Percentiles rank a stretch among this genome's conserved stretches.
phyloP scores from a whole-genome alignment of 768 basidiomycete genomes.

The Collybia mongolica region DNA sequence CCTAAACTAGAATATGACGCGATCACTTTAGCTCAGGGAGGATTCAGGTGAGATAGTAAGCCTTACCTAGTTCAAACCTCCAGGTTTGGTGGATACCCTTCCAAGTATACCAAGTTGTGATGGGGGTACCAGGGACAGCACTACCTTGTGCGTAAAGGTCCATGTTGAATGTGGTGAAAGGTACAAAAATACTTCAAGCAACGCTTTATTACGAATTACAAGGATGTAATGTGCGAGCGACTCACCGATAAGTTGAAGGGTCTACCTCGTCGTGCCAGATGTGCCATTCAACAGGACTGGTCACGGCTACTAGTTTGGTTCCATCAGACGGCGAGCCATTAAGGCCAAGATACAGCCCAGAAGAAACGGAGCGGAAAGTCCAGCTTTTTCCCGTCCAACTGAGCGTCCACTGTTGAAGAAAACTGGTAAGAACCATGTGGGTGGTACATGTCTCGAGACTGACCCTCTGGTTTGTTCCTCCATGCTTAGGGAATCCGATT shows the following conservation, averaged over 20 bases:
- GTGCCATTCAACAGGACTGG: slow-evolving; percentile 43
- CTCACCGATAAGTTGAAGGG: slow-evolving; percentile 40
- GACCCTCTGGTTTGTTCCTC: slow-evolving; percentile 50
- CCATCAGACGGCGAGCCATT: slow-evolving; percentile 40
- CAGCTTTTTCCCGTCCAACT: slow-evolving; percentile 35
- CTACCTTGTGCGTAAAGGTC: slow-evolving; percentile 50
- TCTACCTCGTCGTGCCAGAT: slow-evolving; percentile 46
- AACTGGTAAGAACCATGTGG: background rate
- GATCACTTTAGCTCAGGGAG: background rate
- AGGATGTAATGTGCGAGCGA: background rate
- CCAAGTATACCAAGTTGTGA: slow-evolving; percentile 51
- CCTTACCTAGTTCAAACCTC: slow-evolving; percentile 35
- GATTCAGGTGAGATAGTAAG: no score
- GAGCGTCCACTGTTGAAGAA: slow-evolving; percentile 43
- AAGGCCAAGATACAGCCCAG: slow-evolving; percentile 39
- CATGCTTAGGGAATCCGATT: slow-evolving; percentile 44
- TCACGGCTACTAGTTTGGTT: slow-evolving; percentile 33
- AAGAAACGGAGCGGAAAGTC: slow-evolving; percentile 40
- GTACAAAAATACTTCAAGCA: slow-evolving; percentile 41
- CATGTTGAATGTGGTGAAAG: slow-evolving; percentile 38
- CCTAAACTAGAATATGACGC: no score
- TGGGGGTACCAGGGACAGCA: slow-evolving; percentile 38
- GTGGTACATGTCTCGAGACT: slow-evolving; percentile 1
- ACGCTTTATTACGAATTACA: background rate
- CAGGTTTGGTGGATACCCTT: slow-evolving; percentile 53